Percentiles rank a stretch among this genome's conserved stretches.
Evolutionary conservation across 768 basidiomycete species (phyloP).

Genomic region (Trametes cinnabarina): DNA sequence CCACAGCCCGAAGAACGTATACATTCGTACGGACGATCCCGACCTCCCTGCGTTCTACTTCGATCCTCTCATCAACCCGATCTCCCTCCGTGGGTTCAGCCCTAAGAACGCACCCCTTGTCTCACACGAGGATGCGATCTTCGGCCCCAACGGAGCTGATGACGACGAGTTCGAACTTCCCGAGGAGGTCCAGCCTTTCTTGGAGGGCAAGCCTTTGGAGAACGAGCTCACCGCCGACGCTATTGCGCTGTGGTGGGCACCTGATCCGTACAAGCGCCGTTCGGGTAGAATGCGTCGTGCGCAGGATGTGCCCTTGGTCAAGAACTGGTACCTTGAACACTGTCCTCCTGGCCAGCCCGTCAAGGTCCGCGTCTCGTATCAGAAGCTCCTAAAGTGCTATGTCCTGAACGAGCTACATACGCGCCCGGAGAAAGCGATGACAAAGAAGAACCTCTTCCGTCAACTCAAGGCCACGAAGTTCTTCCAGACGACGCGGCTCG

Average conservation of each 20-base stretch:
- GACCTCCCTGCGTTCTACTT: constrained; percentile 99
- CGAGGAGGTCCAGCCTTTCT: constrained; percentile 73
- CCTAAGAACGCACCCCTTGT: constrained; percentile 81
- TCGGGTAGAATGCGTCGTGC: constrained; percentile 92
- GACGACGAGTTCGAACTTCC: constrained; percentile 89
- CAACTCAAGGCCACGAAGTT: constrained; percentile 99
- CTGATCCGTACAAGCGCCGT: constrained; percentile 90
- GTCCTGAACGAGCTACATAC: constrained; percentile 93
- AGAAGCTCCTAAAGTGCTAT: constrained; percentile 94
- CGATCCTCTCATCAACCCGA: constrained; percentile 97
- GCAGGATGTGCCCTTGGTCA: constrained; percentile 93
- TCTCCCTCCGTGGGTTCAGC: constrained; percentile 83
- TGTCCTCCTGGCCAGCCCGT: constrained; percentile 95
- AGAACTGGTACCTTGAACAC: constrained; percentile 98
- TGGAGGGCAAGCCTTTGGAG: constrained; percentile 75
- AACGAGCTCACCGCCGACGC: constrained; percentile 93
- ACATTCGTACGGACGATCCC: constrained; percentile 99
- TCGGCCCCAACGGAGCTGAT: constrained; percentile 83
- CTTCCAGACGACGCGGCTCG: constrained; percentile 96
- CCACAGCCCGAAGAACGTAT: constrained; percentile 94
- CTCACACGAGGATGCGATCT: constrained; percentile 89
- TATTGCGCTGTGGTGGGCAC: constrained; percentile 98
- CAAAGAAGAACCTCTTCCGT: constrained; percentile 95
- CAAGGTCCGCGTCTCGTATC: constrained; percentile 98
- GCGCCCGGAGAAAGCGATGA: constrained; percentile 91